Evolutionary conservation across 2,329 filamentous ascomycete genomes (phyloP), one percentile per base, ranked within the genome.

Genomic region (Microdochium trichocladiopsis): DNA sequence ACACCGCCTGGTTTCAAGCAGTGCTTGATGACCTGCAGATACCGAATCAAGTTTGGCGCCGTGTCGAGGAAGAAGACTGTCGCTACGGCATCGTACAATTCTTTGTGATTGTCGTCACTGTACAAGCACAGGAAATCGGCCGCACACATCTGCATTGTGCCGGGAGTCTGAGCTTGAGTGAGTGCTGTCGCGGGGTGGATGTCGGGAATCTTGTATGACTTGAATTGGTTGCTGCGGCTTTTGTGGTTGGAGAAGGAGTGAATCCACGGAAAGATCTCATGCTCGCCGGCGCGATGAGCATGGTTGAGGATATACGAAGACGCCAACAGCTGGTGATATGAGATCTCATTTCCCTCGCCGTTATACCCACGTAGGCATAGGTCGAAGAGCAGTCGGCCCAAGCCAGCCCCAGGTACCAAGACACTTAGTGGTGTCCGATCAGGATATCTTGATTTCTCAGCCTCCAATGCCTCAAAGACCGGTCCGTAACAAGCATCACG

Each of bases 1-100:
- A 95, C 62, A 0, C 94, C 94, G 24, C 87, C 88, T 0, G 82
- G 76, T 58, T 80, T 83, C 49, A 99, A 78, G 62, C 92, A 95
- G 63, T 88, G 81, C 43, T 73, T 74, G 51, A 97, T 88, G 2
- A 91, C 86, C 64, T 95, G 85, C 31, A 99, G 82, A 65, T 99
- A 99, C 2, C 87, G 82, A 51, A 97, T 87, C 28, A 96, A 67
- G 66, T 99, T 97, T 1, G 93, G 92, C 2, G 94, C 94, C 1
- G 94, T 99, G 67, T 99, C 95, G 53, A 99, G 86, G 73, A 99
- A 99, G 72, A 97, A 99, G 11, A 96, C 88, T 2, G 88, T 90
- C 0, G 89, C 84, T 2, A 97, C 90, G 1, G 87, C 91, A 62
- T 96, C 86, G 67, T 91, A 97, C 0, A 68, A 62, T 1, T 77